Base-by-base conservation (phyloP, 148 eudicot species). In the Camellia sinensis region DNA sequence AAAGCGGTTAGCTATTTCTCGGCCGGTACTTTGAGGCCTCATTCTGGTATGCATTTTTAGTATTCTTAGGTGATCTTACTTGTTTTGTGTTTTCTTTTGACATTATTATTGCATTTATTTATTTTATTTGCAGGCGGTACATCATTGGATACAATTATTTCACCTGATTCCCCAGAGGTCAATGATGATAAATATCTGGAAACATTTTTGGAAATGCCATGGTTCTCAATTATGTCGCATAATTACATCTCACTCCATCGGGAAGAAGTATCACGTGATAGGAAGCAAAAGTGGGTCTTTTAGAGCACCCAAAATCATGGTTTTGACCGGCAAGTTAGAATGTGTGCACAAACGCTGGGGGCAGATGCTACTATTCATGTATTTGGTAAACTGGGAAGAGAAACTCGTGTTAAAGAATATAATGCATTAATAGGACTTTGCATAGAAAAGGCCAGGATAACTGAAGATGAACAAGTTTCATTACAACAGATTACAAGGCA, bases 401-500 rank as follows among this genome's bases (percentile, higher is more conserved):
- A 89, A 82, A 86, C 93, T 18, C 91, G 95, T 81, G 79, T 86
- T 61, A 90, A 94, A 81, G 98, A 94, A 77, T 97, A 83, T 80
- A 87, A 87, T 80, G 83, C 92, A 29, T 81, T 92, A 56, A 84
- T 97, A 62, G 62, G 77, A 78, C 73, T 89, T 52, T 92, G 95
- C 86, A 77, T 97, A 80, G 82, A 83, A 81, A 85, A 71, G 54
- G 97, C 95, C 73, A 88, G 87, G 82, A 82, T 68, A 60, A 79
- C 88, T 76, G 83, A 87, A 72, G 91, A 92, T 85, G 97, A 94
- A 84, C 88, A 82, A 44, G 84, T 74, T 70, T 76, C 82, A 77
- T 11, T 88, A 65, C 74, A 86, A 68, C 88, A 91, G 80, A 82
- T 89, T 82, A 81, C 78, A 86, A 82, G 90, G 92, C 88, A 3